phyloP scores from a whole-genome alignment of 805 yeast species.

The Suhomyces sp. region DNA sequence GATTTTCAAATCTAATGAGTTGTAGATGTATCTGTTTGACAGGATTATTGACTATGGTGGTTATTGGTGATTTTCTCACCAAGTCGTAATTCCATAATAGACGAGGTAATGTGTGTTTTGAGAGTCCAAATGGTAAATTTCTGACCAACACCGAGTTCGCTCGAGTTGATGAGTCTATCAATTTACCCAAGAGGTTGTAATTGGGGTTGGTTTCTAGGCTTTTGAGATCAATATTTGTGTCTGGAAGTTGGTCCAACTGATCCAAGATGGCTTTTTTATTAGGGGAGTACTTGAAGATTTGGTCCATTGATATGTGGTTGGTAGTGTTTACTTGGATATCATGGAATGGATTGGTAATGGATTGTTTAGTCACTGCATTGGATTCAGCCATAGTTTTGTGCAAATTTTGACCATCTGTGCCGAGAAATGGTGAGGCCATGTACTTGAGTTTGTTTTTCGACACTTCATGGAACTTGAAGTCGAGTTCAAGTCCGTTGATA shows the following conservation, averaged over 20 bases:
- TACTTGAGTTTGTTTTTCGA: conserved; percentile 21
- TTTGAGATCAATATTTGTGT: conserved; percentile 4
- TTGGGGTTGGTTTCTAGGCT: conserved; percentile 13
- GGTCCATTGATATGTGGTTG: conserved; percentile 4
- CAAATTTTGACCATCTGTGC: conserved; percentile 7
- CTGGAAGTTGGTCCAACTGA: background rate
- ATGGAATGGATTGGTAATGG: conserved; percentile 3
- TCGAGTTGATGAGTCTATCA: conserved; percentile 19
- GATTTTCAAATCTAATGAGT: conserved; percentile 46
- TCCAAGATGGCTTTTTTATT: conserved; percentile 1
- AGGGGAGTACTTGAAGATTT: conserved; percentile 7
- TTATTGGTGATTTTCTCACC: conserved; percentile 20
- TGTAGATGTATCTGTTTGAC: conserved; percentile 23
- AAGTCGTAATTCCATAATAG: conserved; percentile 53
- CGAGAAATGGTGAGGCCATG: conserved; percentile 32
- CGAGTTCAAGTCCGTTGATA: conserved; percentile 50
- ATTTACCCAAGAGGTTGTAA: conserved; percentile 14
- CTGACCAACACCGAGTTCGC: conserved; percentile 37
- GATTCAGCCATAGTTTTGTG: background rate
- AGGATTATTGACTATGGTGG: conserved; percentile 26
- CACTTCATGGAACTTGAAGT: conserved; percentile 45
- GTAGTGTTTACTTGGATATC: background rate
- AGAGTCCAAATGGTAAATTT: conserved; percentile 48
- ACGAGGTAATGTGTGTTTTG: conserved; percentile 34
- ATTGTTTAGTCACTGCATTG: conserved; percentile 2